Percentiles rank a stretch among this genome's conserved stretches.
These are phyloP conservation scores for Stellera chamaejasme DNA, from an alignment of 345 rosid genomes.

Conservation along the genomic window DNA sequence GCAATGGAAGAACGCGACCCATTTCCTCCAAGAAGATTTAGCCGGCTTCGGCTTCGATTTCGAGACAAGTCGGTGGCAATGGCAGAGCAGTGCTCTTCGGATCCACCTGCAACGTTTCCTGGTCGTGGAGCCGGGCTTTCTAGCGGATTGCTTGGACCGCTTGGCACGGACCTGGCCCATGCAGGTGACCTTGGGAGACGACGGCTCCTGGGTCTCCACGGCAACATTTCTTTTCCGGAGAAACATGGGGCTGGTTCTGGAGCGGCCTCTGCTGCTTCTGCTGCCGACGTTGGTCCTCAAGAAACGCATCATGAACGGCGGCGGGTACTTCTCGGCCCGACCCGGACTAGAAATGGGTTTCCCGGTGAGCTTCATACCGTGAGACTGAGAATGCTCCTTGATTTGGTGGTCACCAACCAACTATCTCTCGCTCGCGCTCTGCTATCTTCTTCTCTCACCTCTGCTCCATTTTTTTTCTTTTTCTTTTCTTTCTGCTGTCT, in stretches of 20 bases:
- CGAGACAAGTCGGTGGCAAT: slow-evolving; percentile 14
- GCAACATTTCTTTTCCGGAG: slow-evolving; percentile 44
- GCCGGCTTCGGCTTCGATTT: slow-evolving; percentile 23
- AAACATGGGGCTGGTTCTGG: slow-evolving; percentile 95
- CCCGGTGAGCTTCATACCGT: slow-evolving; percentile 47
- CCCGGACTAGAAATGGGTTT: slow-evolving; percentile 86
- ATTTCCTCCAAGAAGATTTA: slow-evolving; percentile 34
- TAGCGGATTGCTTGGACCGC: slow-evolving; percentile 35
- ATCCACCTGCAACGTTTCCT: slow-evolving; percentile 38
- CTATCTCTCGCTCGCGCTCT: too few species aligned
- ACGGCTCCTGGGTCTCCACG: slow-evolving; percentile 73
- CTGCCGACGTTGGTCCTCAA: slow-evolving; percentile 58
- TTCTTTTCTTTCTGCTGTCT: neutral
- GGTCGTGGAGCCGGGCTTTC: slow-evolving; percentile 16
- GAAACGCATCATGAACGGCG: slow-evolving; percentile 76
- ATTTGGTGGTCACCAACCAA: slow-evolving; percentile 15
- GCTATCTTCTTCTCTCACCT: neutral
- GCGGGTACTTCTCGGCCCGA: slow-evolving; percentile 80
- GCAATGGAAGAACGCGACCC: slow-evolving; percentile 20
- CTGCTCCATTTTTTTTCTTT: neutral
- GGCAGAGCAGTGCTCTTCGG: slow-evolving; percentile 25
- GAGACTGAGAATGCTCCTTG: neutral
- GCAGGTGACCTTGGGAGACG: slow-evolving; percentile 95
- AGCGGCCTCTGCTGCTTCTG: slow-evolving; percentile 69
- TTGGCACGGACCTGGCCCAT: slow-evolving; percentile 89